Percentiles rank a stretch among this genome's conserved stretches.
These are phyloP conservation scores for Pseudocercospora vitis DNA, from an alignment of 2,329 filamentous ascomycete genomes.

Conservation along the genomic window DNA sequence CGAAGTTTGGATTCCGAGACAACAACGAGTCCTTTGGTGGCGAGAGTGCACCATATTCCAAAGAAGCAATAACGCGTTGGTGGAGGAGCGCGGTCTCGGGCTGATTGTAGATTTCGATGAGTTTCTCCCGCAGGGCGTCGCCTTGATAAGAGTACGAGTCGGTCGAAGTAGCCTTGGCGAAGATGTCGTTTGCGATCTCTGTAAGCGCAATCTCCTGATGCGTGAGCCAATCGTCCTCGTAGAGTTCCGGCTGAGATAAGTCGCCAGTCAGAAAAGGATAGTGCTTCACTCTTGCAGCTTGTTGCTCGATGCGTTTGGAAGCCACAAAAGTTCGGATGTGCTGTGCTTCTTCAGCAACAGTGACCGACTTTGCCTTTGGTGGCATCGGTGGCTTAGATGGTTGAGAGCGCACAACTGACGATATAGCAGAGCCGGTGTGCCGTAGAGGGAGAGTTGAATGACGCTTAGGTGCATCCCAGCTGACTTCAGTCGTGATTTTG, in stretches of 20 bases:
- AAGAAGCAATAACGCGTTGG: conserved; percentile 55
- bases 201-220: conserved; percentile 63
- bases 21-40: conserved; percentile 52
- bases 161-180: conserved; percentile 43
- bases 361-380: conserved; percentile 7
- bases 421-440: background rate
- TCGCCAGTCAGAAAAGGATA: conserved; percentile 58
- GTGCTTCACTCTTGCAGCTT: conserved; percentile 26
- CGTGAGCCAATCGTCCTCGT: conserved; percentile 63
- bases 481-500: background rate
- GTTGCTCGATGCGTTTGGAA: conserved; percentile 18
- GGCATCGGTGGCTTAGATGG: background rate
- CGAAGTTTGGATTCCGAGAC: conserved; percentile 52
- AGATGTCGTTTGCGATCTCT: conserved; percentile 59
- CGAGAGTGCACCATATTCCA: conserved; percentile 58
- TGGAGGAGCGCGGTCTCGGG: conserved; percentile 55
- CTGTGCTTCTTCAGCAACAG: conserved; percentile 11
- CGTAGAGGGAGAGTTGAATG: background rate
- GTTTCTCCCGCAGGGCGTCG: conserved; percentile 23
- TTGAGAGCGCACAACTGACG: background rate
- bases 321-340: conserved; percentile 21
- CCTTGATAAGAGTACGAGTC: background rate
- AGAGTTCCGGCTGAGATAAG: conserved; percentile 57
- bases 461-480: background rate
- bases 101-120: conserved; percentile 57